Base-by-base conservation (phyloP, 495 filamentous ascomycete genomes). In the Penicillium ochrochloron region DNA sequence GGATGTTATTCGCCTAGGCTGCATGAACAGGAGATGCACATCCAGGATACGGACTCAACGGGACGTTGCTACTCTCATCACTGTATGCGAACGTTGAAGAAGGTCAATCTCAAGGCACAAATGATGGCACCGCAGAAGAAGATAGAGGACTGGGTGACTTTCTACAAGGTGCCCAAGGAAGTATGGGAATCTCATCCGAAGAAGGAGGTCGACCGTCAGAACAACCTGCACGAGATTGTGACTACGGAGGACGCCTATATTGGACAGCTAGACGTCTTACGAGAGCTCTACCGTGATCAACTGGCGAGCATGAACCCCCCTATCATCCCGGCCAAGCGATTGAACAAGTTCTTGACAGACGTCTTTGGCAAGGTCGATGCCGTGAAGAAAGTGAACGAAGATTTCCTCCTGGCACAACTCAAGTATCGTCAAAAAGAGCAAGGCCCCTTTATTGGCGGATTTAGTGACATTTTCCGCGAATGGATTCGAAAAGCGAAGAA, bases 341-440 rank as follows among this genome's bases (percentile, higher is more conserved):
- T 93, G 42, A 81, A 86, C 14, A 89, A 88, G 67, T 99, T 99
- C 73, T 73, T 97, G 33, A 76, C 80, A 17, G 89, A 91, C 46
- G 93, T 97, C 0, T 99, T 99, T 75, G 93, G 95, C 48, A 93
- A 90, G 62, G 89, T 93, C 11, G 95, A 98, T 66, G 85, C 87
- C 0, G 91, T 98, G 44, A 93, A 96, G 66, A 88, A 89, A 63
- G 94, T 93, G 68, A 97, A 97, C 68, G 94, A 96, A 70, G 94
- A 97, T 59, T 88, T 92, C 76, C 84, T 99, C n/a, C 79, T 99
- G 15, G 89, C 96, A 2, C 95, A 98, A 74, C 83, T 99, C 67
- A 98, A 98, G 66, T 99, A 97, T 72, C 89, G 96, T 34, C 95
- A 99, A 74, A 90, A 94, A 67, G 95, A 98, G 70, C 94, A 99